A percentile compares a stretch with the other conserved stretches of the same genome.
These are phyloP conservation scores for Lipomyces kockii DNA, from an alignment of 805 yeast genomes.

Conservation along the genomic window DNA sequence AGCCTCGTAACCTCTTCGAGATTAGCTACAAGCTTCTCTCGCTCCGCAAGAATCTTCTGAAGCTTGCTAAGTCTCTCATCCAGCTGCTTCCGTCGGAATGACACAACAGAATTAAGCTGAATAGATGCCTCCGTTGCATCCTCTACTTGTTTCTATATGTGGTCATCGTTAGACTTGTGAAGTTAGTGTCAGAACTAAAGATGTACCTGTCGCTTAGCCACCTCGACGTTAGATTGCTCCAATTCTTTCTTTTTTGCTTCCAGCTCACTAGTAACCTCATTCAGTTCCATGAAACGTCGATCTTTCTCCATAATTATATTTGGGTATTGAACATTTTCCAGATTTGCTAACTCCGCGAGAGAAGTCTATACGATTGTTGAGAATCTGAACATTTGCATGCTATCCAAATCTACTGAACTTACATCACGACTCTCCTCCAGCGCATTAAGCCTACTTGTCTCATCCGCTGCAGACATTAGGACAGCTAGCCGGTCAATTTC, in stretches of 20 bases:
- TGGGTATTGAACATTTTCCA: conserved; percentile 14
- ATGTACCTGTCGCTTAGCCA: background rate
- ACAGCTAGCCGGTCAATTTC: conserved; percentile 8
- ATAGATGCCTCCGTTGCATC: background rate
- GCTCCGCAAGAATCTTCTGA: background rate
- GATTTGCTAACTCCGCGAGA: background rate
- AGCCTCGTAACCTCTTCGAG: background rate
- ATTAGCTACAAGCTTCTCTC: background rate
- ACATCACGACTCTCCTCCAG: conserved; percentile 13
- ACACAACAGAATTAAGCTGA: background rate
- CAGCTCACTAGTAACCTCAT: conserved; percentile 6
- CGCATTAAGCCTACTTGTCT: conserved; percentile 16
- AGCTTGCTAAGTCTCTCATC: background rate
- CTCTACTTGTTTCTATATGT: background rate
- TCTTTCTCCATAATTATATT: conserved; percentile 21
- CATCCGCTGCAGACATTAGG: conserved; percentile 14
- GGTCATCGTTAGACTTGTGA: background rate
- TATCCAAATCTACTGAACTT: background rate
- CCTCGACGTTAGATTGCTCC: background rate
- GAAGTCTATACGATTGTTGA: background rate
- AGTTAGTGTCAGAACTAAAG: background rate
- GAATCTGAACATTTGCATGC: background rate
- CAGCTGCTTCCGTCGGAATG: conserved; percentile 7
- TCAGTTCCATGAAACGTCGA: conserved; percentile 6
- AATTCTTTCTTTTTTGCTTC: conserved; percentile 7